Conservation (phyloP, 495 filamentous ascomycete species). For the Penicillium samsonianum region DNA sequence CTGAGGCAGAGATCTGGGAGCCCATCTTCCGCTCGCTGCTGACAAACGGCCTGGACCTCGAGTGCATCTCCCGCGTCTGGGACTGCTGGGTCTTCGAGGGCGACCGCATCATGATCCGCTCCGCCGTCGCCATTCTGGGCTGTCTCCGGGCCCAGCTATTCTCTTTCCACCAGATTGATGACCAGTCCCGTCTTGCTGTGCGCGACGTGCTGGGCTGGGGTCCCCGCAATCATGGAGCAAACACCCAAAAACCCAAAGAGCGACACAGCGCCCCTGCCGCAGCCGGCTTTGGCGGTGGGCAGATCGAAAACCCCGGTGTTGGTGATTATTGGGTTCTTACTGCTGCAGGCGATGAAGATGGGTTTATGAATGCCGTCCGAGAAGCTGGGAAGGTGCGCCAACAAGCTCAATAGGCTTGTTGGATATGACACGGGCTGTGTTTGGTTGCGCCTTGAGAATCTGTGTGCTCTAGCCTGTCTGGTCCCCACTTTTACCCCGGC, state of each 20-base stretch:
- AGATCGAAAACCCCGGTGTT: slow-evolving; percentile 38
- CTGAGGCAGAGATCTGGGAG: slow-evolving; percentile 53
- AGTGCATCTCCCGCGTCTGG: slow-evolving; percentile 79
- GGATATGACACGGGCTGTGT: background rate
- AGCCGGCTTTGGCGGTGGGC: slow-evolving; percentile 45
- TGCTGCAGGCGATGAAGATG: slow-evolving; percentile 59
- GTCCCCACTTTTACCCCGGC: background rate
- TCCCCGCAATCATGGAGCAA: slow-evolving; percentile 38
- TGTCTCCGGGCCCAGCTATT: slow-evolving; percentile 63
- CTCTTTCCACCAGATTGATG: slow-evolving; percentile 51
- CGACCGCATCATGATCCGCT: slow-evolving; percentile 75
- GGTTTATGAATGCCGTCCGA: slow-evolving; percentile 68
- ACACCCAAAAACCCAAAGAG: slow-evolving; percentile 34
- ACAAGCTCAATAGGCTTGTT: slow-evolving; percentile 15
- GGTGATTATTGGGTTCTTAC: slow-evolving; percentile 49
- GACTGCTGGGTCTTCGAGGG: slow-evolving; percentile 96
- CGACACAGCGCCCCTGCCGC: slow-evolving; percentile 45
- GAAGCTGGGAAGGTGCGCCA: slow-evolving; percentile 65
- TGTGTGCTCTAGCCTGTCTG: background rate
- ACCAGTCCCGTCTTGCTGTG: slow-evolving; percentile 37
- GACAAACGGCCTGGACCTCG: slow-evolving; percentile 61
- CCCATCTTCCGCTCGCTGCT: slow-evolving; percentile 62
- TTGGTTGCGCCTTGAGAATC: background rate
- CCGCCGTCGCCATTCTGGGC: slow-evolving; percentile 70
- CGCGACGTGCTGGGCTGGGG: slow-evolving; percentile 57